phyloP scores from a whole-genome alignment of 768 basidiomycete species.

The Tylopilus cervinicoccineus region DNA sequence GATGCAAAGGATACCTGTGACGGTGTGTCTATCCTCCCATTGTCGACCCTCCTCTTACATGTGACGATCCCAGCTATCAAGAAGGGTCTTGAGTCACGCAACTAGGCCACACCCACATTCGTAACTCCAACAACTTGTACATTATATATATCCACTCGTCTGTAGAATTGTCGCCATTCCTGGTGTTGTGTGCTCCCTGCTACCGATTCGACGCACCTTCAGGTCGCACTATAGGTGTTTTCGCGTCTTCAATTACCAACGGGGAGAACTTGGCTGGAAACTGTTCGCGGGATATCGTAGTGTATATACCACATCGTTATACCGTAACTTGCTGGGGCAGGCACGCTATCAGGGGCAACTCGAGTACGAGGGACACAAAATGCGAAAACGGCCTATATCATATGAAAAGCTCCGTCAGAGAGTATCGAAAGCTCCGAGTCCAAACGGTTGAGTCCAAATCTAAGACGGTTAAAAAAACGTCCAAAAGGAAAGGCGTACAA shows the following conservation, averaged over 20 bases:
- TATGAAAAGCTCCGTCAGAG: constrained; percentile 16
- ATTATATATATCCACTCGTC: constrained; percentile 21
- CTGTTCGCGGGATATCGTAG: constrained; percentile 22
- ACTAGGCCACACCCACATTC: constrained; percentile 4
- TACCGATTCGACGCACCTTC: neutral
- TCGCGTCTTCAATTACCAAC: constrained; percentile 8
- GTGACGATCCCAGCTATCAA: constrained; percentile 46
- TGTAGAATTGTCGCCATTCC: constrained; percentile 6
- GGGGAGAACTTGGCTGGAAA: neutral
- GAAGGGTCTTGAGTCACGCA: constrained; percentile 46
- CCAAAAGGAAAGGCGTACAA: constrained; percentile 17
- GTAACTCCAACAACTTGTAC: constrained; percentile 7
- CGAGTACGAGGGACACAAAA: constrained; percentile 7
- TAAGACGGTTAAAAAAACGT: constrained; percentile 22
- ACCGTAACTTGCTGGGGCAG: constrained; percentile 18
- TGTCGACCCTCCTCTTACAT: neutral
- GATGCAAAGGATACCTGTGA: constrained; percentile 91
- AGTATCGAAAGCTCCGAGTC: constrained; percentile 17
- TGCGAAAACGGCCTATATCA: constrained; percentile 20
- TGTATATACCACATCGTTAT: constrained; percentile 28
- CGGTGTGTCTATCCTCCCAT: constrained; percentile 38
- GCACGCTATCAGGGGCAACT: constrained; percentile 7
- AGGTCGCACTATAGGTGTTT: neutral
- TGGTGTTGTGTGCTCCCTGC: neutral
- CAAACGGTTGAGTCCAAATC: constrained; percentile 26